Evolutionary conservation across 495 filamentous ascomycete genomes (phyloP).

Genomic region (Aspergillus affinis): DNA sequence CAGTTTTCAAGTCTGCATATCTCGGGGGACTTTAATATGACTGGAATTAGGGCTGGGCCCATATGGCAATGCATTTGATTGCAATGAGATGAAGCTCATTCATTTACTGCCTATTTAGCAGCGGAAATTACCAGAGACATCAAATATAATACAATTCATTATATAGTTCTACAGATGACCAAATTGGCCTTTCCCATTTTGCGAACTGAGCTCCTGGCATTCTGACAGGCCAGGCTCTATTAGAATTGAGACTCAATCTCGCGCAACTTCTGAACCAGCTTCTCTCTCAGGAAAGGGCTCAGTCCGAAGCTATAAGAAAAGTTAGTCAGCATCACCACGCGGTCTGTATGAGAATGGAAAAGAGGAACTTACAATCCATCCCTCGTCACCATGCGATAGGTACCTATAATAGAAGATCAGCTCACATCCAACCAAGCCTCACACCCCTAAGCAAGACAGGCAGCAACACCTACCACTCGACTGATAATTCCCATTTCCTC

Average conservation of each 20-base stretch:
- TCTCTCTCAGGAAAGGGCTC: conserved; percentile 57
- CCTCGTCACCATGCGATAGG: conserved; percentile 57
- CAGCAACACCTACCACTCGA: conserved; percentile 46
- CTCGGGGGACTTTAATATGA: conserved; percentile 1
- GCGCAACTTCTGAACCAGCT: conserved; percentile 50
- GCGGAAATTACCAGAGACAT: not conserved
- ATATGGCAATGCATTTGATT: not conserved
- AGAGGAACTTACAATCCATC: conserved; percentile 57
- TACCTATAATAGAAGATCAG: conserved; percentile 31
- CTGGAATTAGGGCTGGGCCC: conserved; percentile 4
- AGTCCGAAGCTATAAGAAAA: conserved; percentile 46
- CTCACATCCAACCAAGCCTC: not conserved
- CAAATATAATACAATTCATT: conserved; percentile 2
- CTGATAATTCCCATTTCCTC: conserved; percentile 57
- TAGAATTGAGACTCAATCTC: conserved; percentile 29
- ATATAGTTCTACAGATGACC: not conserved
- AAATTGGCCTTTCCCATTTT: not conserved
- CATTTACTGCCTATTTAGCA: not conserved
- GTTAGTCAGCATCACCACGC: conserved; percentile 18
- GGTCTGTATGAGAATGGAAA: not conserved
- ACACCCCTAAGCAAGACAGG: not conserved
- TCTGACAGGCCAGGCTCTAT: not conserved
- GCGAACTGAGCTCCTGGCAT: no score
- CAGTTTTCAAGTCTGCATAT: not conserved
- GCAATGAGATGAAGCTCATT: not conserved